Evolutionary conservation across 805 yeast genomes (phyloP).

Genomic region (Wickerhamomyces pijperi): DNA sequence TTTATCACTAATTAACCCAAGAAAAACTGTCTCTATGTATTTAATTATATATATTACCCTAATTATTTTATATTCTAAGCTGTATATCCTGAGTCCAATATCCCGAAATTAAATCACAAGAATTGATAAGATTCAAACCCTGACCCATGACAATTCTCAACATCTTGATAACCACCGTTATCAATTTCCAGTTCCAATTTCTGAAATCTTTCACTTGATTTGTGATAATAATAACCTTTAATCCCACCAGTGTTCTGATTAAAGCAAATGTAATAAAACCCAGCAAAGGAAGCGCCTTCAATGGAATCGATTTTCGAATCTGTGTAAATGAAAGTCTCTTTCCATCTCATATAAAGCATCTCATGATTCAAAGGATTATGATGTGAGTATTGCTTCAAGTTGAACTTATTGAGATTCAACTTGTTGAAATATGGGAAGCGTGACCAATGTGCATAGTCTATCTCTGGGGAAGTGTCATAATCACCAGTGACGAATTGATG

Average conservation of each 20-base stretch:
- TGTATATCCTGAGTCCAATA: no score
- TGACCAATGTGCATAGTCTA: conserved; percentile 58
- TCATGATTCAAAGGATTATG: conserved; percentile 27
- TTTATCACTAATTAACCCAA: no score
- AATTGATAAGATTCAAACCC: not conserved
- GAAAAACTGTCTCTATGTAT: no score
- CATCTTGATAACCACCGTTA: not conserved
- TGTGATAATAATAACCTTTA: conserved; percentile 74
- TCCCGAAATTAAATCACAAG: no score
- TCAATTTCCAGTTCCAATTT: conserved; percentile 43
- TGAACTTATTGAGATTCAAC: conserved; percentile 7
- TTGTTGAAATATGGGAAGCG: conserved; percentile 38
- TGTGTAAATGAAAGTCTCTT: conserved; percentile 78
- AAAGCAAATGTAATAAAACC: conserved; percentile 81
- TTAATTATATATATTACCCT: no score
- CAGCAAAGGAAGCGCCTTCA: conserved; percentile 76
- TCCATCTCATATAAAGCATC: conserved; percentile 85
- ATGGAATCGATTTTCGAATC: conserved; percentile 49
- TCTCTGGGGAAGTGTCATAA: conserved; percentile 31
- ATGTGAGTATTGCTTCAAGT: conserved; percentile 12
- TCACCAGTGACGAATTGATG: conserved; percentile 30
- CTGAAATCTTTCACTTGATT: conserved; percentile 65
- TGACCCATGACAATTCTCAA: not conserved
- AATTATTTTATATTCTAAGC: no score
- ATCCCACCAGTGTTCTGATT: conserved; percentile 68